A percentile compares a stretch with the other conserved stretches of the same genome.
These are phyloP conservation scores for Penicillium capsulatum DNA, from an alignment of 2,329 filamentous ascomycete species.

Conservation along the genomic window DNA sequence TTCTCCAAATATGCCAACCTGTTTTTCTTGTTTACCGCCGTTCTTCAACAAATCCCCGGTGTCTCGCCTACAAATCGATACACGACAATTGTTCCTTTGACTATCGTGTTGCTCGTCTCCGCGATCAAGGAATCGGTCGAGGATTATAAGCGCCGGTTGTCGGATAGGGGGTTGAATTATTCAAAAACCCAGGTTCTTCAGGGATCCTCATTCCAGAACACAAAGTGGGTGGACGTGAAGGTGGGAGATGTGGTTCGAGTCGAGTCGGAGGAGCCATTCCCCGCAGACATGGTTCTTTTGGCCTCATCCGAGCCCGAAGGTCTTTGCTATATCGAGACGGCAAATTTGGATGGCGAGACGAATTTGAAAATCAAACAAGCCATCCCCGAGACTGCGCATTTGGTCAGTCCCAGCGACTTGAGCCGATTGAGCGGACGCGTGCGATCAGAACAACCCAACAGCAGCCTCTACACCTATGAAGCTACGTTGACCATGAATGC, in stretches of 20 bases:
- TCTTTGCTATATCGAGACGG: constrained; percentile 96
- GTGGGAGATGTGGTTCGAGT: constrained; percentile 92
- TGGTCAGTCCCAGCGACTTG: constrained; percentile 83
- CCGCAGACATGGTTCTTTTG: constrained; percentile 84
- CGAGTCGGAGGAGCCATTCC: constrained; percentile 91
- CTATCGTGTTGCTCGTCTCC: constrained; percentile 87
- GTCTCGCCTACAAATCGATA: constrained; percentile 93
- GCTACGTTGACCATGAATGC: constrained; percentile 87
- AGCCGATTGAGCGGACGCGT: constrained; percentile 80
- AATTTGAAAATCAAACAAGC: constrained; percentile 99
- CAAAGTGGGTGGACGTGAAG: constrained; percentile 88
- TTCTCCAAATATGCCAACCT: constrained; percentile 99
- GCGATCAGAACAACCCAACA: constrained; percentile 95
- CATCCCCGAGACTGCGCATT: constrained; percentile 80
- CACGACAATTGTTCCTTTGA: constrained; percentile 92
- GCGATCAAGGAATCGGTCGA: constrained; percentile 92
- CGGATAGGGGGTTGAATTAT: constrained; percentile 81
- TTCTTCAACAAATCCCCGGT: constrained; percentile 88
- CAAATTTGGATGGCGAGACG: constrained; percentile 94
- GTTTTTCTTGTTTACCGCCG: constrained; percentile 97
- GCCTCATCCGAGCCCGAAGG: constrained; percentile 96
- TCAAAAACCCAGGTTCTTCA: constrained; percentile 79
- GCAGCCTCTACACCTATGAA: constrained; percentile 96
- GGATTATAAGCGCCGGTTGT: constrained; percentile 82
- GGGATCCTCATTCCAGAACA: constrained; percentile 78